Evolutionary conservation across 1,284 basidiomycete species (phyloP).

Genomic region (Ceratobasidium theobromae): DNA sequence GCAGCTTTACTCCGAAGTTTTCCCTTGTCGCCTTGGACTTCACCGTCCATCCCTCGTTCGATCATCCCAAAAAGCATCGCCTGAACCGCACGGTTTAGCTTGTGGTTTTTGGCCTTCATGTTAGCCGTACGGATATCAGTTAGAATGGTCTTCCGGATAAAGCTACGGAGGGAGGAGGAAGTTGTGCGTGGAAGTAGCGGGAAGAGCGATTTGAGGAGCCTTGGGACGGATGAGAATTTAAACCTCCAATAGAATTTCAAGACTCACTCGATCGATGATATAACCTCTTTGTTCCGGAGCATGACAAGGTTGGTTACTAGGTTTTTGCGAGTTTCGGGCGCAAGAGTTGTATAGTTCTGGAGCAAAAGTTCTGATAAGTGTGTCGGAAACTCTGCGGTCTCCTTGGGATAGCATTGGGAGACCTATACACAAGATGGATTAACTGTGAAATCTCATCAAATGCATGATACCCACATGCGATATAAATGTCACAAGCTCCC

Average conservation of each 20-base stretch:
- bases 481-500: slow-evolving; percentile 84
- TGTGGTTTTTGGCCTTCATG: slow-evolving; percentile 86
- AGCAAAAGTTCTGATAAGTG: slow-evolving; percentile 77
- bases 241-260: slow-evolving; percentile 20
- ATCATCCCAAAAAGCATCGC: slow-evolving; percentile 96
- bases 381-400: slow-evolving; percentile 78
- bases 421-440: slow-evolving; percentile 52
- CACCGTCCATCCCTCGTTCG: slow-evolving; percentile 81
- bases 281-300: slow-evolving; percentile 90
- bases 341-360: slow-evolving; percentile 69
- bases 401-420: slow-evolving; percentile 85
- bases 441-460: background rate
- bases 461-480: slow-evolving; percentile 60
- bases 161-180: slow-evolving; percentile 77
- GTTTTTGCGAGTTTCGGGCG: slow-evolving; percentile 76
- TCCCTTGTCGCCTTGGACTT: slow-evolving; percentile 79
- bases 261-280: slow-evolving; percentile 87
- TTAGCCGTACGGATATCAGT: slow-evolving; percentile 94
- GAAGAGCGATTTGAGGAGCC: slow-evolving; percentile 87
- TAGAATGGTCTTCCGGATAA: slow-evolving; percentile 95
- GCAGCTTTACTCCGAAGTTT: slow-evolving; percentile 56
- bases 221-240: slow-evolving; percentile 43
- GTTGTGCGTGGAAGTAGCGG: slow-evolving; percentile 90
- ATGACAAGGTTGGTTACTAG: slow-evolving; percentile 90
- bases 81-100: slow-evolving; percentile 94